Conservation (phyloP, 2,329 filamentous ascomycete genomes). For the Penicillium sp. region DNA sequence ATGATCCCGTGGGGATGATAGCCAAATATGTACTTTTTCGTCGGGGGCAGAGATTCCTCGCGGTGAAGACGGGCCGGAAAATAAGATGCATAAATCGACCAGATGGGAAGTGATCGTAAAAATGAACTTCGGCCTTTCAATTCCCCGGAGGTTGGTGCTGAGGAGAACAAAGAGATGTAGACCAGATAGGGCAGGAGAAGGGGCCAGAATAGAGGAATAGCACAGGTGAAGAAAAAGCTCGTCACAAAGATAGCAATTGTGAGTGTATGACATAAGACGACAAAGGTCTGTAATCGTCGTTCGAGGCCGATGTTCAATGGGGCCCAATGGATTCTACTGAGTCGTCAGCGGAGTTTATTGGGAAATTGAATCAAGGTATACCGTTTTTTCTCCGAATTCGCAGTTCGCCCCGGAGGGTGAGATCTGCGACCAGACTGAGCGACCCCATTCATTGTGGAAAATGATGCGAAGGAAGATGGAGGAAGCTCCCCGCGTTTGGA, state of each 20-base stretch:
- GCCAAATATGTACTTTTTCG: slow-evolving; percentile 91
- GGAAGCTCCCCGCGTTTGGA: background rate
- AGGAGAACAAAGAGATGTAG: slow-evolving; percentile 74
- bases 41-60: slow-evolving; percentile 73
- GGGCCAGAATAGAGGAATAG: slow-evolving; percentile 91
- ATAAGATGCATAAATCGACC: slow-evolving; percentile 89
- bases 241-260: slow-evolving; percentile 71
- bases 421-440: background rate
- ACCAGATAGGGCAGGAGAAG: slow-evolving; percentile 74
- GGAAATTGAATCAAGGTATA: slow-evolving; percentile 1
- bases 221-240: slow-evolving; percentile 85
- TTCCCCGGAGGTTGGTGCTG: slow-evolving; percentile 72
- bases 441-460: slow-evolving; percentile 15
- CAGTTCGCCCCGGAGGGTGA: background rate
- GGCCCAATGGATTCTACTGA: slow-evolving; percentile 73
- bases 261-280: slow-evolving; percentile 73
- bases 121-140: slow-evolving; percentile 74
- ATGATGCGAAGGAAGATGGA: background rate
- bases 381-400: slow-evolving; percentile 14
- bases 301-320: slow-evolving; percentile 72
- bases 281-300: slow-evolving; percentile 73
- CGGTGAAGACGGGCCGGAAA: slow-evolving; percentile 89
- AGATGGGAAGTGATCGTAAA: slow-evolving; percentile 71
- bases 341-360: background rate
- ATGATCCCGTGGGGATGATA: slow-evolving; percentile 99